Evolutionary conservation across 2,329 filamentous ascomycete genomes (phyloP).

Genomic region (Macroventuria anomochaeta): DNA sequence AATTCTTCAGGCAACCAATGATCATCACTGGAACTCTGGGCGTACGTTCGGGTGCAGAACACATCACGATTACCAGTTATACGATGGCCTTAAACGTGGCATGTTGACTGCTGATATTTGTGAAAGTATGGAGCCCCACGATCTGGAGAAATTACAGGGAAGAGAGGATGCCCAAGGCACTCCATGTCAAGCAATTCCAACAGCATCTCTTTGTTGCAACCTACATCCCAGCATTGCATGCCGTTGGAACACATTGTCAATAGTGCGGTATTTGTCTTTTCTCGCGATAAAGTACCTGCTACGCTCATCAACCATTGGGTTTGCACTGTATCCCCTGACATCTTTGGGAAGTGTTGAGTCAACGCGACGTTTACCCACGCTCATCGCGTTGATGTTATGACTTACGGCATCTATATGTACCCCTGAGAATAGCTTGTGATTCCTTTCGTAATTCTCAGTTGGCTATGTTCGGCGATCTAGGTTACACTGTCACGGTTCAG

Average conservation of each 20-base stretch:
- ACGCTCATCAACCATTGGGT: not conserved
- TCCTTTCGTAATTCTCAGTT: no score
- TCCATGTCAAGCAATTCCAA: not conserved
- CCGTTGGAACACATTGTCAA: no score
- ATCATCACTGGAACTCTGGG: not conserved
- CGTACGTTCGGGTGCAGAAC: not conserved
- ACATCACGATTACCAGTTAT: not conserved
- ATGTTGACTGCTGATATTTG: not conserved
- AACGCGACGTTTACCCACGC: no score
- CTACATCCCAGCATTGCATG: no score
- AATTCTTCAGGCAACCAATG: constrained; percentile 4
- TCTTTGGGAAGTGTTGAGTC: not conserved
- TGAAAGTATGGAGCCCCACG: not conserved
- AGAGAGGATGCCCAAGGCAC: not conserved
- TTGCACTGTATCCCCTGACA: not conserved
- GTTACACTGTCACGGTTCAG: no score
- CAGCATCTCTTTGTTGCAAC: no score
- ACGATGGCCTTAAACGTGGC: not conserved
- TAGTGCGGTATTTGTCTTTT: no score
- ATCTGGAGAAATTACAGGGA: not conserved
- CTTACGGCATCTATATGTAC: no score
- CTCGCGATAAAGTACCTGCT: not conserved
- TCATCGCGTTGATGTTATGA: no score
- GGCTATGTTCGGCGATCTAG: no score
- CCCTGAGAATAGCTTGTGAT: no score